Base-by-base conservation (phyloP, 495 filamentous ascomycete genomes). In the Parachaetomium inaequale region DNA sequence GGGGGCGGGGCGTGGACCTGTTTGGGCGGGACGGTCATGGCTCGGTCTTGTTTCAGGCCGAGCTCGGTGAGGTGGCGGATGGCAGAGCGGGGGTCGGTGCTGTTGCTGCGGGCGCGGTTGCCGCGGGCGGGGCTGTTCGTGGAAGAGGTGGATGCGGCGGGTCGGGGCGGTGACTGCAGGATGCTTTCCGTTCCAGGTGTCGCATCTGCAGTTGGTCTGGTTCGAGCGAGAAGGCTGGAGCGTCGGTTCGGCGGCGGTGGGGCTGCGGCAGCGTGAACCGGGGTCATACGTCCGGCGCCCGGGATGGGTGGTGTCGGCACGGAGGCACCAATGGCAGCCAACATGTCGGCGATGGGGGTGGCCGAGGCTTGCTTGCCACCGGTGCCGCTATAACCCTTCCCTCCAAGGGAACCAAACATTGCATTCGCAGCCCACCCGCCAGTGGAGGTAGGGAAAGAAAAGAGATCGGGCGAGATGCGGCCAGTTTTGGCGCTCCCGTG, bases 391-490 rank as follows among this genome's bases (percentile, higher is more conserved):
- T 75, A 79, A 4, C 74, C 75, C 28, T 53, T 62, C 3, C 75
- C 76, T 11, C 66, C 70, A 10, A 76, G 64, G 8, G 70, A 60
- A 8, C 76, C 78, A 52, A 77, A 80, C 63, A 80, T 80, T 29
- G 68, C 73, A 28, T 74, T 67, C 14, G 76, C 70, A 25, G 73
- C 72, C 78, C 78, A 81, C 12, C 74, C 75, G 46, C 55, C 55
- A 2, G 68, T 61, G 49, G 68, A 67, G 0, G 57, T 54, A 7
- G 79, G 78, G 56, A 81, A 79, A 0, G 76, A 75, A 51, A 81
- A 81, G 15, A 81, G 68, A 63, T 80, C 79, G 0, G 78, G 77
- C 10, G 78, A 79, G 12, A 63, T 36, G 11, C 72, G 60, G 21
- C 70, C 72, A 21, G 49, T 45, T 49, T 60, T 61, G 53, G 47